Percentiles rank a stretch among this genome's conserved stretches.
Evolutionary conservation across 1,139 yeast species (phyloP).

Genomic region (Geotrichum reessii): DNA sequence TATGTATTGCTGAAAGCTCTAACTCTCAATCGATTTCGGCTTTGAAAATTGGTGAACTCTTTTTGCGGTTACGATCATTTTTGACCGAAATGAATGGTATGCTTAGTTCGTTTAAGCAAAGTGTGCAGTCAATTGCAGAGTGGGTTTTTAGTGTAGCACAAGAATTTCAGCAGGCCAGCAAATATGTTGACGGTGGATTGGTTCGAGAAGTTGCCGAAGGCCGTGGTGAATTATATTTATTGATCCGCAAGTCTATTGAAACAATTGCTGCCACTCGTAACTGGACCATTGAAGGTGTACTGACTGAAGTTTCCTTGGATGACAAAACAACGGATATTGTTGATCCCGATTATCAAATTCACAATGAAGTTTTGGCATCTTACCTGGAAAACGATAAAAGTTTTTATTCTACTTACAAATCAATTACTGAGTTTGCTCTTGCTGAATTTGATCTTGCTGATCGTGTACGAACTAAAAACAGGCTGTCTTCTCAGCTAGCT

Average conservation of each 20-base stretch:
- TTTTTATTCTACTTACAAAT: slow-evolving; percentile 36
- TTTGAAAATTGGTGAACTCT: slow-evolving; percentile 31
- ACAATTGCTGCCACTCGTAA: slow-evolving; percentile 33
- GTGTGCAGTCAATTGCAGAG: slow-evolving; percentile 29
- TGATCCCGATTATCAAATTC: slow-evolving; percentile 19
- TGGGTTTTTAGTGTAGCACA: slow-evolving; percentile 35
- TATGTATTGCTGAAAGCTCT: slow-evolving; percentile 30
- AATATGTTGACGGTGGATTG: slow-evolving; percentile 27
- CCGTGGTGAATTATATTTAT: slow-evolving; percentile 37
- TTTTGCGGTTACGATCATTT: slow-evolving; percentile 37
- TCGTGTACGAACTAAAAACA: slow-evolving; percentile 61
- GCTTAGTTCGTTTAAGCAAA: slow-evolving; percentile 27
- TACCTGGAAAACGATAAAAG: slow-evolving; percentile 28
- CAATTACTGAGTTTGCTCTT: slow-evolving; percentile 44
- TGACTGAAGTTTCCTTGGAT: slow-evolving; percentile 38
- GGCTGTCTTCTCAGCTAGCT: slow-evolving; percentile 78
- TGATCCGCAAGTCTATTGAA: slow-evolving; percentile 36
- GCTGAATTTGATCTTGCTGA: slow-evolving; percentile 45
- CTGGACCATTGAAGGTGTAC: slow-evolving; percentile 42
- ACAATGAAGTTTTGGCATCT: slow-evolving; percentile 20
- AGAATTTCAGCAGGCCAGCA: slow-evolving; percentile 30
- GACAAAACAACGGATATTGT: slow-evolving; percentile 21
- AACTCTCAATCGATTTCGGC: slow-evolving; percentile 39
- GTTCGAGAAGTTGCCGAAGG: slow-evolving; percentile 36
- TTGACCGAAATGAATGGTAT: slow-evolving; percentile 40